phyloP scores from a whole-genome alignment of 2,329 filamentous ascomycete species.

The Aureobasidium sp. region DNA sequence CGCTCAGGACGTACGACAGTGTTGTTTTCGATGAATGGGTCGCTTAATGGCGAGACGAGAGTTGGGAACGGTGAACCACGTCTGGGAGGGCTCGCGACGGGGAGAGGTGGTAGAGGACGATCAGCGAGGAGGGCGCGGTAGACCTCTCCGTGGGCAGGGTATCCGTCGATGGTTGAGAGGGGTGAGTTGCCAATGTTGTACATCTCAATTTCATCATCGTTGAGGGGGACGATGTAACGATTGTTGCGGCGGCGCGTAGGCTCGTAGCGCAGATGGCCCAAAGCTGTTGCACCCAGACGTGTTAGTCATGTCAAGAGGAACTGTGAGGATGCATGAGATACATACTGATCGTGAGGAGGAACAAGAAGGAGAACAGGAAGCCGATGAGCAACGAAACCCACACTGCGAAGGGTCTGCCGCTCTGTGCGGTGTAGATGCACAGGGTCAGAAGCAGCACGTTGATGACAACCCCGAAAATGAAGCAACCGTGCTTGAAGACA shows the following conservation, averaged over 20 bases:
- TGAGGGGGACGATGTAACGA: neutral
- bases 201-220: neutral
- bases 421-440: neutral
- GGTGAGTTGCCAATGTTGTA: neutral
- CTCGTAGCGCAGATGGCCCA: neutral
- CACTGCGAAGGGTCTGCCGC: neutral
- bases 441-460: neutral
- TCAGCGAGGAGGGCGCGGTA: neutral
- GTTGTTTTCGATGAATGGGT: neutral
- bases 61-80: neutral
- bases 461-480: neutral
- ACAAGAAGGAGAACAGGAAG: neutral
- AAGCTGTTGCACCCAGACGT: neutral
- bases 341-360: neutral
- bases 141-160: neutral
- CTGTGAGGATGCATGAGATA: neutral
- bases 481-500: neutral
- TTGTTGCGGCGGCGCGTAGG: neutral
- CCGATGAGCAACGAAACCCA: neutral
- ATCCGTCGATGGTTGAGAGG: neutral
- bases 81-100: neutral
- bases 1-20: neutral
- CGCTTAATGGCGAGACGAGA: neutral
- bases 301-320: neutral
- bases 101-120: neutral